Evolutionary conservation across 306 rosid genomes (phyloP).

Genomic region (Dicorynia guianensis): DNA sequence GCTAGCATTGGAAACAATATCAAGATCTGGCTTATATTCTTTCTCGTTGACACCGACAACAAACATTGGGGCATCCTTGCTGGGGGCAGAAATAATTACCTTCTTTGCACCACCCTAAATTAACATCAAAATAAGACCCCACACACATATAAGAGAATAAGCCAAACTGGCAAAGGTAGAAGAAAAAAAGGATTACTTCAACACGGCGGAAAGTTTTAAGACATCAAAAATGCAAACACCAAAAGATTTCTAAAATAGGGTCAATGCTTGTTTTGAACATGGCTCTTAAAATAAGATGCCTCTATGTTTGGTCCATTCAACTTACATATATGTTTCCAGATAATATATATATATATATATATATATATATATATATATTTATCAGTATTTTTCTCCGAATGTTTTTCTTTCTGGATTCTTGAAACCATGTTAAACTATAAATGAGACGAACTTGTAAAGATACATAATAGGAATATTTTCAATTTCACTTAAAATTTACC

Average conservation of each 20-base stretch:
- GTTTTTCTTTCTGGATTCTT: neutral
- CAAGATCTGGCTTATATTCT: slow-evolving; percentile 70
- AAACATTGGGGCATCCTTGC: slow-evolving; percentile 95
- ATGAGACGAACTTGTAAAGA: neutral
- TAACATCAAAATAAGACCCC: neutral
- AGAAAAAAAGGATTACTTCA: neutral
- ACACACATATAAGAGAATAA: neutral
- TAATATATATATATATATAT: too few species aligned
- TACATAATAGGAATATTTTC: neutral
- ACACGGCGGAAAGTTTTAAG: neutral
- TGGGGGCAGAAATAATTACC: slow-evolving; percentile 93
- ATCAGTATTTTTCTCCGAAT: neutral
- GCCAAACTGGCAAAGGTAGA: neutral
- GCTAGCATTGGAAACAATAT: slow-evolving; percentile 84
- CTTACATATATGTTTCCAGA: neutral
- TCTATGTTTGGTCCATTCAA: neutral
- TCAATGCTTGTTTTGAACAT: neutral
- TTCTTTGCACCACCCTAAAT: slow-evolving; percentile 92
- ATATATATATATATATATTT: too few species aligned
- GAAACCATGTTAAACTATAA: neutral
- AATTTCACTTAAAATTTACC: neutral
- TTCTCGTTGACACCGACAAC: slow-evolving; percentile 96
- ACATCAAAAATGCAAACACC: neutral
- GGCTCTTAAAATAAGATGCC: neutral
- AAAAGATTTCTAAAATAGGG: neutral